Conservation (phyloP, 2,329 filamentous ascomycete species). For the Huntiella savannae region DNA sequence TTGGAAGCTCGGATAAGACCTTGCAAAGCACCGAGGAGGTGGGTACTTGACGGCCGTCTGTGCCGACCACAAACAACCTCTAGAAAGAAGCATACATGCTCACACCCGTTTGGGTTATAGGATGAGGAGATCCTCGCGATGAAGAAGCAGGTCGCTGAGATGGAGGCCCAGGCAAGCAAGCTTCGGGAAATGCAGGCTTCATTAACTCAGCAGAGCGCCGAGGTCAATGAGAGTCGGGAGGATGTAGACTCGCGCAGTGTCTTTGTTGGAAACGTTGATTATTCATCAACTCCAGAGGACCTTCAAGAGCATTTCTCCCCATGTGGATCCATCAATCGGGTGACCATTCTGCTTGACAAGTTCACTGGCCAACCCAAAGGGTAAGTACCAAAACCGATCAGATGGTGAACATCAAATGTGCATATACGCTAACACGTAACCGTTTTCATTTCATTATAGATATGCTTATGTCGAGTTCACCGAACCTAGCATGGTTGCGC, state of each 20-base stretch:
- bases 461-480: conserved; percentile 99
- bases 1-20: too few relatives aligned
- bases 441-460: conserved; percentile 26
- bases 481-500: conserved; percentile 78
- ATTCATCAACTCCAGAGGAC: conserved; percentile 90
- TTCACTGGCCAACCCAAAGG: conserved; percentile 99
- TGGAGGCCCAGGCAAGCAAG: conserved; percentile 78
- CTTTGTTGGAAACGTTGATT: conserved; percentile 97
- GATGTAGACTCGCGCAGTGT: conserved; percentile 90
- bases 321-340: conserved; percentile 91
- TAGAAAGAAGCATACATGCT: conserved; percentile 2
- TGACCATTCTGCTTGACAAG: conserved; percentile 94
- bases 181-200: conserved; percentile 72
- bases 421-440: neutral
- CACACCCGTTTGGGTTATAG: conserved; percentile 1
- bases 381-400: conserved; percentile 31
- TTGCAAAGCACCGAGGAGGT: too few relatives aligned
- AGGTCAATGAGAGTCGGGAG: conserved; percentile 79
- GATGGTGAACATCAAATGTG: too few relatives aligned
- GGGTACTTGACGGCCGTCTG: too few relatives aligned
- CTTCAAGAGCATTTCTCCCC: conserved; percentile 97
- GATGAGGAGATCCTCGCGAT: conserved; percentile 67
- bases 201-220: conserved; percentile 68
- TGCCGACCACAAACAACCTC: neutral
- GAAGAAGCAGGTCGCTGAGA: conserved; percentile 73